phyloP scores from a whole-genome alignment of 257 asterid genomes.

The Scutellaria galericulata region DNA sequence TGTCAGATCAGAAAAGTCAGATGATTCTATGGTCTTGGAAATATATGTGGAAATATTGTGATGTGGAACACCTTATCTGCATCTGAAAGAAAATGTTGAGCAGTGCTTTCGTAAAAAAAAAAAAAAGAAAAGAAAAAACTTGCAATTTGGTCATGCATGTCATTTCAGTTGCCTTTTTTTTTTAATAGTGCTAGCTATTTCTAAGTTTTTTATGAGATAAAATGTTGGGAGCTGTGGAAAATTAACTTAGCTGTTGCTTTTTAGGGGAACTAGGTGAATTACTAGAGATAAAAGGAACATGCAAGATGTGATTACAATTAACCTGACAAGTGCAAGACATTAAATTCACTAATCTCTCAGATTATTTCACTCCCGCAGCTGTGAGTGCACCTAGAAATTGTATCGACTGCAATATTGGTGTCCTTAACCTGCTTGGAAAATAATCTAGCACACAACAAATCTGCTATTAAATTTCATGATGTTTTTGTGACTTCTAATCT shows the following conservation, averaged over 20 bases:
- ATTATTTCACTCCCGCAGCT: not conserved
- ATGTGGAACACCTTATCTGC: not conserved
- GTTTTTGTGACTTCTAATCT: not conserved
- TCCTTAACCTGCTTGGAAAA: not conserved
- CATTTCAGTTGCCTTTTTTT: not conserved
- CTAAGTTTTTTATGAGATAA: not conserved
- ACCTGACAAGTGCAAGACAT: not conserved
- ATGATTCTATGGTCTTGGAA: not conserved
- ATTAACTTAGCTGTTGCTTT: not conserved
- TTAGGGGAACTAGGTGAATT: not conserved
- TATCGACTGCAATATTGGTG: not conserved
- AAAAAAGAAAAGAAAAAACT: not conserved
- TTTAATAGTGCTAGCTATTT: not conserved
- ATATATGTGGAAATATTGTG: not conserved
- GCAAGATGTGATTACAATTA: not conserved
- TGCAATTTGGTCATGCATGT: slow-evolving; percentile 15
- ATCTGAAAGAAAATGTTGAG: not conserved
- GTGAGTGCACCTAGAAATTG: not conserved
- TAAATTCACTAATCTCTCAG: not conserved
- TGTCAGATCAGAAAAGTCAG: not conserved
- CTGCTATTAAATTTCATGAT: not conserved
- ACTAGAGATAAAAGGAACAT: not conserved
- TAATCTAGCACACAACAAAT: not conserved
- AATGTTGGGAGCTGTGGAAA: not conserved
- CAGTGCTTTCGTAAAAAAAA: not conserved